Base-by-base conservation (phyloP, 441 rosid genomes). In the Breynia disticha region DNA sequence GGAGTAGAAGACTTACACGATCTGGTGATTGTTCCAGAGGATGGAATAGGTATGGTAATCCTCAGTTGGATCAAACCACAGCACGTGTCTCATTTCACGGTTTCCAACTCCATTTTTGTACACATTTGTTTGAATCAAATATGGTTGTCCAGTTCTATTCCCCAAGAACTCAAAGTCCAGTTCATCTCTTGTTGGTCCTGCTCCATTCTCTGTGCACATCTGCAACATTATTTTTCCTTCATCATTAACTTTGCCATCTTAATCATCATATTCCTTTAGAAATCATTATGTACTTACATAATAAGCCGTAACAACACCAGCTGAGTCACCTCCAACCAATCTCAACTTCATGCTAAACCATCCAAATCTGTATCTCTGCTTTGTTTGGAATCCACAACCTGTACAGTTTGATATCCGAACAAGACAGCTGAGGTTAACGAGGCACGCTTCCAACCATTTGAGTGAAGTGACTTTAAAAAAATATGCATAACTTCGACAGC, bases 321-420 rank as follows among this genome's bases (percentile, higher is more conserved):
- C 98, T 1, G 98, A 90, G 60, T 87, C 98, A 55, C 95, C 95
- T 35, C 90, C 95, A 11, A 87, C 98, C 50, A 90, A 69, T 62
- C 87, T 90, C 70, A 90, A 67, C 78, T 90, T 87, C 98, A 87
- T 90, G 73, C 96, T 85, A 51, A 90, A 90, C 96, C 95, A 87
- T 1, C 98, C 96, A 52, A 85, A 87, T 76, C 96, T 74, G 77
- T 90, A 90, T 57, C 62, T 81, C 70, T 85, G 87, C 61, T 87
- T 90, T 13, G 96, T 90, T 66, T 85, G 90, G 69, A 90, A 90
- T 37, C 98, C 98, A 64, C 96, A 90, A 3, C 98, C 97, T 85
- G 20, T 50, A 61, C 53, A 21, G 10, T 4, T 37, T 37, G 41
- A 37, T 37, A 37, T 11, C 41, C n/a, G n/a, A n/a, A n/a, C n/a